These are phyloP conservation scores for Podaxis mareebaensis DNA, from an alignment of 768 basidiomycete genomes.

Conservation along the genomic window DNA sequence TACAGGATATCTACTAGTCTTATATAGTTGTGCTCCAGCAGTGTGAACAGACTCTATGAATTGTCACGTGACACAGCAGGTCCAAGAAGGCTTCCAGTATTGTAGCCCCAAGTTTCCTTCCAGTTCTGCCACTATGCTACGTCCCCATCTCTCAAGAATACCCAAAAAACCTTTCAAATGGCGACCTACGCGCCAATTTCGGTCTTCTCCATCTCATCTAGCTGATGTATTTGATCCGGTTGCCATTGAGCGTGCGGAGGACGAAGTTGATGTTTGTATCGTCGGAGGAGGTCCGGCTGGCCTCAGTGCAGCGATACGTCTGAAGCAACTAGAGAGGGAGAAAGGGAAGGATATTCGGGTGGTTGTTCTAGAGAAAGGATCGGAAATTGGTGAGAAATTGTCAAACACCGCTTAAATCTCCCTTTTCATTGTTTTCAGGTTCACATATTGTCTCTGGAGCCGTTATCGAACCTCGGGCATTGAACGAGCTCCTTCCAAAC, in stretches of 20 bases:
- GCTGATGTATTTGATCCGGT: slow-evolving; percentile 47
- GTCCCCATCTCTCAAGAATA: neutral
- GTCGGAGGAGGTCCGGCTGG: slow-evolving; percentile 97
- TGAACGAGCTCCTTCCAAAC: slow-evolving; percentile 87
- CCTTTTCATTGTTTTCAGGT: slow-evolving; percentile 44
- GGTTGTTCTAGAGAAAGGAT: slow-evolving; percentile 93
- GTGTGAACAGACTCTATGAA: too few species aligned
- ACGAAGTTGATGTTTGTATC: slow-evolving; percentile 96
- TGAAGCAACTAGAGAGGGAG: slow-evolving; percentile 90
- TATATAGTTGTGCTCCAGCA: too few species aligned
- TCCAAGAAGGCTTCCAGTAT: too few species aligned
- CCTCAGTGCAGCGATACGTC: slow-evolving; percentile 89
- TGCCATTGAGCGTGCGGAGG: slow-evolving; percentile 78
- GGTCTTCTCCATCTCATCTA: neutral
- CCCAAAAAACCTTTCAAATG: neutral
- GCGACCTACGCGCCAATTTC: neutral
- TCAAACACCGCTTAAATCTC: neutral
- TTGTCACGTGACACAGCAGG: too few species aligned
- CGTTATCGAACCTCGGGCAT: slow-evolving; percentile 88
- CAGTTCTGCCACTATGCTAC: neutral
- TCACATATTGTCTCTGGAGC: slow-evolving; percentile 96
- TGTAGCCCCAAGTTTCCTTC: neutral
- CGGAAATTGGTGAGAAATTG: slow-evolving; percentile 69
- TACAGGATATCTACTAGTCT: too few species aligned
- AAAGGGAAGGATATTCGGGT: slow-evolving; percentile 82